These are phyloP conservation scores for Exophiala sp. DNA, from an alignment of 2,329 filamentous ascomycete species.

Conservation along the genomic window DNA sequence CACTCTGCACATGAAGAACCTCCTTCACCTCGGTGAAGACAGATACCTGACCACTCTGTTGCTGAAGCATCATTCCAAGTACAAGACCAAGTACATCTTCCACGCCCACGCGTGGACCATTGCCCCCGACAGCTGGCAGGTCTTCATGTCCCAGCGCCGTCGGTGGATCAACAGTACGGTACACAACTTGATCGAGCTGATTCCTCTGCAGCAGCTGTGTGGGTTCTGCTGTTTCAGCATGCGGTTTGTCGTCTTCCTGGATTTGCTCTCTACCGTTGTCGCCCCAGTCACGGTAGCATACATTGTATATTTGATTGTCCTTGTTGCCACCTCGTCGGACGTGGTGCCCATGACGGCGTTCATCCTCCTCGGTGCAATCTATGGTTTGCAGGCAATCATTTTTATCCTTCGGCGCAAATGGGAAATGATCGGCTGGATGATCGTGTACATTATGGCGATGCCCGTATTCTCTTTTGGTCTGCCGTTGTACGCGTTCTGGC, in stretches of 20 bases:
- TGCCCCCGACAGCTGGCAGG: constrained; percentile 84
- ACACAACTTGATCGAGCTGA: constrained; percentile 93
- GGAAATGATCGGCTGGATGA: constrained; percentile 99
- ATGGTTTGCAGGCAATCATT: constrained; percentile 92
- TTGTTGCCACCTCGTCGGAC: constrained; percentile 55
- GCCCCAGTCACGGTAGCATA: constrained; percentile 89
- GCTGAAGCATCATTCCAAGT: constrained; percentile 83
- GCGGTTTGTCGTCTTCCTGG: constrained; percentile 94
- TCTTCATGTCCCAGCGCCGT: constrained; percentile 96
- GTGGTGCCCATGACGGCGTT: constrained; percentile 79
- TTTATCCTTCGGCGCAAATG: constrained; percentile 95
- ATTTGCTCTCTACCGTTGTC: constrained; percentile 83
- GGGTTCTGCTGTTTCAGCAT: constrained; percentile 99
- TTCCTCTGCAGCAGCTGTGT: constrained; percentile 87
- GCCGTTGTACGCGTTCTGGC: constrained; percentile 93
- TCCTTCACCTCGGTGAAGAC: constrained; percentile 94
- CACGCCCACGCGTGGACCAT: constrained; percentile 93
- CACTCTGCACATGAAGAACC: constrained; percentile 97
- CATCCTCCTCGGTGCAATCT: constrained; percentile 87
- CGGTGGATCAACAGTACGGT: constrained; percentile 99
- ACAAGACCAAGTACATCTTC: constrained; percentile 98
- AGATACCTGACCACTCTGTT: constrained; percentile 92
- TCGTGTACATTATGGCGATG: constrained; percentile 86
- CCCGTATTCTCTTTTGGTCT: constrained; percentile 87
- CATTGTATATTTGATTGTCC: constrained; percentile 79